Base-by-base conservation (phyloP, 106 monocot species). In the Acanthochlamys bracteata region DNA sequence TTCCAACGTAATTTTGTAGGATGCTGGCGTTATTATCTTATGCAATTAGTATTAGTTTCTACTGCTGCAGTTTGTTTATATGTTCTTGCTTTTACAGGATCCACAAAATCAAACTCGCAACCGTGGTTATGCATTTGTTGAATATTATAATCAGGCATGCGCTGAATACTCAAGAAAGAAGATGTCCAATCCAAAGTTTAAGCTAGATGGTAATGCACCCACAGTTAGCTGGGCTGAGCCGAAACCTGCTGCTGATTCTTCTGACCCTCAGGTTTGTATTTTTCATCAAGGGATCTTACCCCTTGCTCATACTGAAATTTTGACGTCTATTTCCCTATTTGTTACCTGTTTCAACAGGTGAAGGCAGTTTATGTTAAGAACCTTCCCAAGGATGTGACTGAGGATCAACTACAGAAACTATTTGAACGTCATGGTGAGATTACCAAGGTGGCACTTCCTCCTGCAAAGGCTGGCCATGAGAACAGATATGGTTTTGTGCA, bases 301-400 rank as follows among this genome's bases (percentile, higher is more conserved):
- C 17, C 14, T 49, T 21, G 20, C 17, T 0, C 13, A 23, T 51
- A 47, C 8, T 12, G 7, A 9, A 24, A 26, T 25, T 6, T 4
- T 7, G 4, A 49, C 11, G 45, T 51, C 7, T 10, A 13, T 40
- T 0, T 57, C 12, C 46, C 13, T 33, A 20, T 24, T 43, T 56
- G 0, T 25, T 49, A 10, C 27, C 61, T 11, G 11, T 67, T 11
- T 62, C 19, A 52, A 11, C 54, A 98, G 96, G 78, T 98, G 20
- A 98, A 98, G 68, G 80, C 96, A 66, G 65, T 98, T 63, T 92
- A 98, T 76, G 85, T 98, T 10, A 98, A 98, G 66, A 98, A 98
- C 39, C 66, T 98, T 52, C 96, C 96, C 0, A 85, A 88, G 68
- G 69, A 85, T 73, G 85, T 92, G 20, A 98, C 71, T 33, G 74